Conservation (phyloP, 768 basidiomycete genomes). For the Russula virescens region DNA sequence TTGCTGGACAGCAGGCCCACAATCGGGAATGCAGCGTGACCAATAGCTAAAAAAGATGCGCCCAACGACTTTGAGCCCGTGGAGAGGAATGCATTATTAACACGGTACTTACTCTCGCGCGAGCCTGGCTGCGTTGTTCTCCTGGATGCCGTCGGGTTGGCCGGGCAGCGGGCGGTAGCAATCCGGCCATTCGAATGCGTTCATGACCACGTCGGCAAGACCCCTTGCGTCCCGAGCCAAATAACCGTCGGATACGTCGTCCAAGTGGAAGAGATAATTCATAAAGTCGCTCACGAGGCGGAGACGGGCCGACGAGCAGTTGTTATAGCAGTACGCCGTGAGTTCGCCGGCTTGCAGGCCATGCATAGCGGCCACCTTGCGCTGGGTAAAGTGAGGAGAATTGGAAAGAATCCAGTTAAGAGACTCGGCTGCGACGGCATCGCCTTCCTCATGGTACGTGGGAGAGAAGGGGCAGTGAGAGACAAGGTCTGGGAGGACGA, state of each 20-base stretch:
- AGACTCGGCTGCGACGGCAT: too few relatives aligned
- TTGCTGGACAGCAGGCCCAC: conserved; percentile 58
- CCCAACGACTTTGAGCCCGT: conserved; percentile 21
- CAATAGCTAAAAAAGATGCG: conserved; percentile 48
- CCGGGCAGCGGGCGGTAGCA: conserved; percentile 38
- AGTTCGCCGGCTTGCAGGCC: conserved; percentile 69
- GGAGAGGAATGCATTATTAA: conserved; percentile 1
- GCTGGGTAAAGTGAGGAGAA: conserved; percentile 50
- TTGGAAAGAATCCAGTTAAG: too few relatives aligned
- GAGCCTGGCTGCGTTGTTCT: conserved; percentile 60
- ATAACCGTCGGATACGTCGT: conserved; percentile 77
- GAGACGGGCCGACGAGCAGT: conserved; percentile 53
- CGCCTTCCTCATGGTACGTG: too few relatives aligned
- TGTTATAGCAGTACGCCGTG: too few relatives aligned
- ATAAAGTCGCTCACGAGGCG: conserved; percentile 73
- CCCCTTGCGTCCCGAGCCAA: too few relatives aligned
- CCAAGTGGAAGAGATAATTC: conserved; percentile 72
- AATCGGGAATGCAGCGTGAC: conserved; percentile 55
- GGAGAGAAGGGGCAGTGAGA: too few relatives aligned
- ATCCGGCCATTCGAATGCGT: conserved; percentile 61
- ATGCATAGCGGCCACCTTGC: conserved; percentile 53
- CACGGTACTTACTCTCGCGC: conserved; percentile 49
- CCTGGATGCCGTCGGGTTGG: conserved; percentile 16
- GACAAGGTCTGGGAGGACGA: conserved; percentile 59
- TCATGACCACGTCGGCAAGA: conserved; percentile 61